Evolutionary conservation across 2,329 filamentous ascomycete species (phyloP).

Genomic region (Mariannaea sp.): DNA sequence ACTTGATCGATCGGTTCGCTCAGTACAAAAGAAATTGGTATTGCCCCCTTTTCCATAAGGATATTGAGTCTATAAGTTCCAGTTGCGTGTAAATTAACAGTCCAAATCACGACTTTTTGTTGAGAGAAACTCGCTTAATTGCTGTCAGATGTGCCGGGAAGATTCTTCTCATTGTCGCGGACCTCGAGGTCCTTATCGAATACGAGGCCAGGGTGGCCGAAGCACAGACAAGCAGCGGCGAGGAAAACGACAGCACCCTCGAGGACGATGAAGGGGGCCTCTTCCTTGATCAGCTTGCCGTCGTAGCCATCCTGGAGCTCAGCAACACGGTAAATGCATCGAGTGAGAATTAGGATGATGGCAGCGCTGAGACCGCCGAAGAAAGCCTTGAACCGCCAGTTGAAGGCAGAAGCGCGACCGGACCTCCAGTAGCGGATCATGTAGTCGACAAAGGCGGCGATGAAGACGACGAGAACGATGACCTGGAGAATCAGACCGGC

Average conservation of each 20-base stretch:
- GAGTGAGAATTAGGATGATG: constrained; percentile 63
- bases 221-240: constrained; percentile 44
- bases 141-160: constrained; percentile 12
- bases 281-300: constrained; percentile 58
- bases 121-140: constrained; percentile 15
- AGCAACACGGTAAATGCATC: constrained; percentile 67
- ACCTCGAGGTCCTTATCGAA: constrained; percentile 36
- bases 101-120: background rate
- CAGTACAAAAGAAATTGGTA: constrained; percentile 21
- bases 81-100: background rate
- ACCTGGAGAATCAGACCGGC: constrained; percentile 65
- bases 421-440: constrained; percentile 49
- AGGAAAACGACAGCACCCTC: constrained; percentile 52
- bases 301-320: constrained; percentile 68
- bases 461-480: constrained; percentile 58
- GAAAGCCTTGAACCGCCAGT: constrained; percentile 49
- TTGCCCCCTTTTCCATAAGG: background rate
- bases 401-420: constrained; percentile 31
- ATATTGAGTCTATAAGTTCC: background rate
- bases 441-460: constrained; percentile 54
- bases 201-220: constrained; percentile 50
- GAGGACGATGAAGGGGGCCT: constrained; percentile 57
- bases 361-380: constrained; percentile 57
- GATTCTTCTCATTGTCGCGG: constrained; percentile 35
- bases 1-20: constrained; percentile 14